Conservation (phyloP, 495 filamentous ascomycete genomes). For the Cairneyella variabilis region DNA sequence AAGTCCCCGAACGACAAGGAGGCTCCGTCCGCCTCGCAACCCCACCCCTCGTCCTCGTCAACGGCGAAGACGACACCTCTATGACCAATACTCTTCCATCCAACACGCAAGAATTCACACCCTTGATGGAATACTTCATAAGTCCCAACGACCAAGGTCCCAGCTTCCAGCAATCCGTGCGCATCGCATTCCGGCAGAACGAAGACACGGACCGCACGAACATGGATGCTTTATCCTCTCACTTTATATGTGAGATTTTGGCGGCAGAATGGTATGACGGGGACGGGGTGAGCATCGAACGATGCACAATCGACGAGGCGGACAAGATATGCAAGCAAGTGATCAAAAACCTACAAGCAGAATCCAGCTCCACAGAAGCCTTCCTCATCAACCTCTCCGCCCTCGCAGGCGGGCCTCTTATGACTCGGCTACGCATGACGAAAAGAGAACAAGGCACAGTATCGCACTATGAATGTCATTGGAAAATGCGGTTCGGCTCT, state of each 20-base stretch:
- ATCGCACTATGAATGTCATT: conserved; percentile 39
- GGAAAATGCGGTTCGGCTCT: conserved; percentile 43
- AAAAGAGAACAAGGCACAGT: conserved; percentile 33
- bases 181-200: conserved; percentile 22
- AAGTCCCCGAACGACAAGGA: conserved; percentile 73
- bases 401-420: conserved; percentile 44
- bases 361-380: conserved; percentile 38
- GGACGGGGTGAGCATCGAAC: conserved; percentile 28
- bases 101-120: conserved; percentile 2
- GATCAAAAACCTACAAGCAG: conserved; percentile 38
- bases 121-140: conserved; percentile 24
- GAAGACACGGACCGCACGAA: conserved; percentile 39
- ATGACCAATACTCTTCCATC: conserved; percentile 1
- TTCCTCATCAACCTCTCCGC: conserved; percentile 52
- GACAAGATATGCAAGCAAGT: conserved; percentile 40
- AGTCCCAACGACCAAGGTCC: conserved; percentile 12
- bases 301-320: conserved; percentile 43
- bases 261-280: conserved; percentile 41
- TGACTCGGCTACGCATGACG: conserved; percentile 36
- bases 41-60: conserved; percentile 54
- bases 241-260: conserved; percentile 41
- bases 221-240: conserved; percentile 39
- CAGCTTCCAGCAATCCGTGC: conserved; percentile 18
- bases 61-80: conserved; percentile 38
- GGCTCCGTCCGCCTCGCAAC: conserved; percentile 76